Base-by-base conservation (phyloP, 2,329 filamentous ascomycete species). In the Sphaerostilbella broomeana region DNA sequence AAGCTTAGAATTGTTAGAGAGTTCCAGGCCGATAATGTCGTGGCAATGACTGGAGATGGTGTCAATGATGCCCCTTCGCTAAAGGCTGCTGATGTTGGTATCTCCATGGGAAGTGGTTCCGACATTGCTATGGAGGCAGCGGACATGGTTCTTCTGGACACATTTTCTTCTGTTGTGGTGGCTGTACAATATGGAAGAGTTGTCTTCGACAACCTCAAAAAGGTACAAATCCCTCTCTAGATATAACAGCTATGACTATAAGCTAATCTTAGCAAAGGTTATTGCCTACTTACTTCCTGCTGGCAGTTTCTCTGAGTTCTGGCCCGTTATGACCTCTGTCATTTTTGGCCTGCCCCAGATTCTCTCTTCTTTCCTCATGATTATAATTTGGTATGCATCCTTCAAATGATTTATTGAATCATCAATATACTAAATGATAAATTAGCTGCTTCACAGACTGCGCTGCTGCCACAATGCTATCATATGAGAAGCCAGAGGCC, bases 41-140 rank as follows among this genome's bases (percentile, higher is more conserved):
- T 94, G 1, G 86, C 80, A 26, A 92, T 94, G 77, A 85, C 89
- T 2, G 87, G 86, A 25, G 86, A 94, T 50, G 86, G 87, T 13
- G 86, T 90, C 49, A 94, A 94, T 52, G 87, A 94, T 54, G 83
- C 86, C 0, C 86, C 86, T 0, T 86, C 86, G 2, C 73, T 94
- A 4, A 79, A 83, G 2, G 79, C 80, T 1, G 85, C 87, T 12
- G 86, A 94, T 50, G 78, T 94, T 1, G 85, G 85, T 41, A 90
- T 94, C 44, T 84, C 86, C 1, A 79, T 94, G 50, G 84, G 84
- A 2, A 82, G 79, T 1, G 86, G 86, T 4, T 86, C 82, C 0
- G 87, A 94, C 55, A 83, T 94, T 24, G 87, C 87, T 4, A 79
- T 92, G 47, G 84, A 83, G 37, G 84, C 84, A 0, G 84, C 86